These are phyloP conservation scores for Yarrowia deformans DNA, from an alignment of 805 yeast species.

Conservation along the genomic window DNA sequence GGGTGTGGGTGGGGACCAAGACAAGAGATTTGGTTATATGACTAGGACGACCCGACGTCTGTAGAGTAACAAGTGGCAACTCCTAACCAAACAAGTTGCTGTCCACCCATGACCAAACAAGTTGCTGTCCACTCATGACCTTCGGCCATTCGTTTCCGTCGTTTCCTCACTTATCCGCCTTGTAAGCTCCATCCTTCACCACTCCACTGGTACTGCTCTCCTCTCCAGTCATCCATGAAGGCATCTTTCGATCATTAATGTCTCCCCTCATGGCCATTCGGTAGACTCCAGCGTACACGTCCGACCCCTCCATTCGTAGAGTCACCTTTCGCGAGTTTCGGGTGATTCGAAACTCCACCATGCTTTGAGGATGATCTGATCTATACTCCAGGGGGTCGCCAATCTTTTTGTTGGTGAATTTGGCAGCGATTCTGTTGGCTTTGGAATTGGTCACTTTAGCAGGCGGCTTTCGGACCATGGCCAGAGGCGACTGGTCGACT, in stretches of 20 bases:
- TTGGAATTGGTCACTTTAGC: slow-evolving; percentile 5
- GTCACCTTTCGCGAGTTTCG: slow-evolving; percentile 43
- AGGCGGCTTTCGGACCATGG: slow-evolving; percentile 23
- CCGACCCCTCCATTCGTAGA: slow-evolving; percentile 64
- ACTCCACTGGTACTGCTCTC: slow-evolving; percentile 63
- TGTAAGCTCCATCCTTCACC: slow-evolving; percentile 51
- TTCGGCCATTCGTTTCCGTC: too few relatives aligned
- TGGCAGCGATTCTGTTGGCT: slow-evolving; percentile 21
- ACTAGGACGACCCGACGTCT: too few relatives aligned
- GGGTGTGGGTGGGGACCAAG: not conserved
- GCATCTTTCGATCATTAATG: slow-evolving; percentile 63
- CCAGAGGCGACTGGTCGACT: slow-evolving; percentile 66
- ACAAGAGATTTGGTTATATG: too few relatives aligned
- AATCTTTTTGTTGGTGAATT: not conserved
- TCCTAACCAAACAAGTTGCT: too few relatives aligned
- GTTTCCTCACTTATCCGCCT: not conserved
- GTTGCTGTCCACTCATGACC: too few relatives aligned
- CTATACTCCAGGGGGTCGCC: slow-evolving; percentile 24
- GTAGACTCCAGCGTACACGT: slow-evolving; percentile 80
- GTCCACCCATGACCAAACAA: too few relatives aligned
- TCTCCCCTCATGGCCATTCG: slow-evolving; percentile 62
- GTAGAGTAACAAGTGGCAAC: too few relatives aligned
- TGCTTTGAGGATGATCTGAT: slow-evolving; percentile 40
- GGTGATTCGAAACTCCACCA: slow-evolving; percentile 41
- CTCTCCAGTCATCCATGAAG: slow-evolving; percentile 83